A percentile compares a stretch with the other conserved stretches of the same genome.
Evolutionary conservation across 2,329 filamentous ascomycete genomes (phyloP).

Genomic region (Hypoxylon sp.): DNA sequence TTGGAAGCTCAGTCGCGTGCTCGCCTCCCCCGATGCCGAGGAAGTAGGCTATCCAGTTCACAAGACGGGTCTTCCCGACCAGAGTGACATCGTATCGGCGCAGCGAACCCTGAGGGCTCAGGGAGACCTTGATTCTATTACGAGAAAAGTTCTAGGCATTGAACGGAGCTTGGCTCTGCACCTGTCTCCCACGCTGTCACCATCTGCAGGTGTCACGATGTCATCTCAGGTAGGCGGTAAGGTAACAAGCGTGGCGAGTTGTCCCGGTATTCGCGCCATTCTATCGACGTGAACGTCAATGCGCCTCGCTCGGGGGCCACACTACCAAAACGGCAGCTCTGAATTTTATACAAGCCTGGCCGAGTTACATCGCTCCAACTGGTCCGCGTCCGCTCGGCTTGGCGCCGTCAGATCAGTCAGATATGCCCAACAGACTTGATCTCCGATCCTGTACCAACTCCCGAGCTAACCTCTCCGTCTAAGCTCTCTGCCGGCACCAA

Average conservation of each 20-base stretch:
- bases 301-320: conserved; percentile 16
- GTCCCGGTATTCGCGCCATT: conserved; percentile 35
- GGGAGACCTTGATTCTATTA: conserved; percentile 23
- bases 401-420: conserved; percentile 35
- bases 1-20: conserved; percentile 17
- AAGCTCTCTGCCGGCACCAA: conserved; percentile 29
- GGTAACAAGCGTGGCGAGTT: conserved; percentile 15
- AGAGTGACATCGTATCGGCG: conserved; percentile 31
- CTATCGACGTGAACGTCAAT: conserved; percentile 38
- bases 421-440: conserved; percentile 34
- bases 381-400: conserved; percentile 29
- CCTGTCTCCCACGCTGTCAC: conserved; percentile 27
- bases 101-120: conserved; percentile 25
- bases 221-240: conserved; percentile 19
- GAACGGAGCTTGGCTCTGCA: not conserved
- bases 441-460: conserved; percentile 34
- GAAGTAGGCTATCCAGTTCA: conserved; percentile 13
- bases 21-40: conserved; percentile 7
- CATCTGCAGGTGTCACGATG: conserved; percentile 35
- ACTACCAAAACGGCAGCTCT: conserved; percentile 42
- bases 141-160: conserved; percentile 25
- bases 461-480: conserved; percentile 27
- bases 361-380: conserved; percentile 38
- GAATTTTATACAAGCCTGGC: conserved; percentile 36
- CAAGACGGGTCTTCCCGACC: conserved; percentile 25